Percentiles rank a stretch among this genome's conserved stretches.
Conservation (phyloP, 1,139 yeast genomes). For the Suhomyces choctaworum region DNA sequence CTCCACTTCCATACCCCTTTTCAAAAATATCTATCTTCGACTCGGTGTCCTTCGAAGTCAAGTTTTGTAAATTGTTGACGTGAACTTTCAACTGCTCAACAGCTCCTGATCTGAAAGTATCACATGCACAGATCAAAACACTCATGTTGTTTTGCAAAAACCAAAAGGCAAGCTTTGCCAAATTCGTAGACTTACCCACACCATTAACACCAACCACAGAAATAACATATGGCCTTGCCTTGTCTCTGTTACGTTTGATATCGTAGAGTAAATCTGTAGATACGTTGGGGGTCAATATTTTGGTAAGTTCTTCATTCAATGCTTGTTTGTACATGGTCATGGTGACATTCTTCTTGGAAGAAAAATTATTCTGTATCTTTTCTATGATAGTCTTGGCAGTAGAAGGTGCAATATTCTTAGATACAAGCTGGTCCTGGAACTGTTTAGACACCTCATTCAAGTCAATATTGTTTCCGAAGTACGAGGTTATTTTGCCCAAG, state of each 20-base stretch:
- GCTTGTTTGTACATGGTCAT: constrained; percentile 49
- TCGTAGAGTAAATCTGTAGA: constrained; percentile 86
- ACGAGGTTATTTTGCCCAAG: constrained; percentile 38
- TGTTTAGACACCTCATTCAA: constrained; percentile 43
- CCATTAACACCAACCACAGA: constrained; percentile 98
- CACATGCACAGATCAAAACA: constrained; percentile 94
- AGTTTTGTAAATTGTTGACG: constrained; percentile 73
- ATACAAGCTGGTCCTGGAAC: constrained; percentile 44
- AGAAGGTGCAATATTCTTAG: constrained; percentile 46
- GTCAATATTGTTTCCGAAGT: constrained; percentile 40
- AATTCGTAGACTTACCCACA: constrained; percentile 94
- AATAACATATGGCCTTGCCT: constrained; percentile 77
- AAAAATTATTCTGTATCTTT: constrained; percentile 34
- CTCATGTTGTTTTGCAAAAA: constrained; percentile 82
- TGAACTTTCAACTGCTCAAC: constrained; percentile 95
- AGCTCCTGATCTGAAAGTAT: constrained; percentile 97
- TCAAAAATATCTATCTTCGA: constrained; percentile 78
- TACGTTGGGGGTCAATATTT: constrained; percentile 87
- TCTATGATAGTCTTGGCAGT: constrained; percentile 42
- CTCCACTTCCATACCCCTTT: constrained; percentile 96
- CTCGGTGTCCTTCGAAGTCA: constrained; percentile 43
- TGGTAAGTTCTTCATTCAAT: constrained; percentile 72
- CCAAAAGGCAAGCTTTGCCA: constrained; percentile 96
- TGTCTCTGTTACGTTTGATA: constrained; percentile 54
- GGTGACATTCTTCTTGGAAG: constrained; percentile 30